Conservation (phyloP, 805 yeast genomes). For the Wickerhamomyces silvicola region DNA sequence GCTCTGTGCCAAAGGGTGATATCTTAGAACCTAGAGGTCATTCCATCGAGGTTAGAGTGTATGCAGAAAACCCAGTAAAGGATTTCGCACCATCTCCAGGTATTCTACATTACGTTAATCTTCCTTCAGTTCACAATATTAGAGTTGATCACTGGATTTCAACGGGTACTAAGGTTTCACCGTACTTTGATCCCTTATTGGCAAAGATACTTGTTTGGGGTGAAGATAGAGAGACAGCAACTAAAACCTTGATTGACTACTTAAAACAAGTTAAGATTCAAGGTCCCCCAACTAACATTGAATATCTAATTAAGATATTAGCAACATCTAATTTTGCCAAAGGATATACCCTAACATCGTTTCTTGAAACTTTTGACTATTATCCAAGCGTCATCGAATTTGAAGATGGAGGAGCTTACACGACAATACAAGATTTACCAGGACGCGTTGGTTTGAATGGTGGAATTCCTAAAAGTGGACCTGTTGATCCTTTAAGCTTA, state of each 20-base stretch:
- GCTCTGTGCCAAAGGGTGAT: conserved; percentile 6
- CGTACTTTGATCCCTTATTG: conserved; percentile 26
- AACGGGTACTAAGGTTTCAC: conserved; percentile 23
- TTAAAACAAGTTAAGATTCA: conserved; percentile 15
- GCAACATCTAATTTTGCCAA: conserved; percentile 7
- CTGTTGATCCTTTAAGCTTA: conserved; percentile 21
- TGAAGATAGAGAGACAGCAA: conserved; percentile 14
- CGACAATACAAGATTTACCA: conserved; percentile 45
- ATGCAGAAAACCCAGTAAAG: conserved; percentile 23
- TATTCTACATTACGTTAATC: conserved; percentile 18
- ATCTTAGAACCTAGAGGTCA: conserved; percentile 21
- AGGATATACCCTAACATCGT: conserved; percentile 19
- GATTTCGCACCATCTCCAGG: conserved; percentile 25
- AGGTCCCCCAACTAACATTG: conserved; percentile 25
- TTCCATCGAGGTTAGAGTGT: conserved; percentile 24
- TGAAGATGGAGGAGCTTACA: conserved; percentile 39
- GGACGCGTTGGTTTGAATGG: conserved; percentile 21
- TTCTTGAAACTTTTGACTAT: conserved; percentile 16
- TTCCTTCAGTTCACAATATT: conserved; percentile 7
- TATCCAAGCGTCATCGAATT: conserved; percentile 22
- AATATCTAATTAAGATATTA: conserved; percentile 18
- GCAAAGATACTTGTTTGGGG: conserved; percentile 26
- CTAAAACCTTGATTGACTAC: conserved; percentile 15
- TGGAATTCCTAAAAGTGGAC: conserved; percentile 25
- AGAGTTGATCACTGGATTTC: conserved; percentile 24